Evolutionary conservation across 805 yeast genomes (phyloP), one percentile per base, ranked within the genome.

Genomic region (Candida broadrunensis): DNA sequence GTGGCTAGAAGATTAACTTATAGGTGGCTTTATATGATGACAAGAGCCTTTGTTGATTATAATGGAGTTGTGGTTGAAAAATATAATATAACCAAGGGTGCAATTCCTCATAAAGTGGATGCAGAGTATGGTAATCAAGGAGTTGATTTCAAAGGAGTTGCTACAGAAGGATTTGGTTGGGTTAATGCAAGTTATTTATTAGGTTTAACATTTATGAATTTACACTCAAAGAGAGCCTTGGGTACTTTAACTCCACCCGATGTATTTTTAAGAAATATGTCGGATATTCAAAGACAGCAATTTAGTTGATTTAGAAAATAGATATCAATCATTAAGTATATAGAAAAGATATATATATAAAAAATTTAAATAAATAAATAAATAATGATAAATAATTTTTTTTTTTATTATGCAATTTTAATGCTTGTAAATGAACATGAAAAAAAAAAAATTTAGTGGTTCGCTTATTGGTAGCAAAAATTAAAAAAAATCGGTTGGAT

Each of bases 61-160:
- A 88, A 88, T 53, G 98, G 98, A 15, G 88, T 89, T 29, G 96
- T 91, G 12, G 97, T 88, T 35, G 99, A 91, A 60, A 91, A 91
- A 60, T 93, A 91, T 60, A 88, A 91, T 55, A 97, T 95, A 11
- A 84, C 91, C 1, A 75, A 82, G 42, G 82, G 83, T 2, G 79
- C 82, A 2, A 89, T 83, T 51, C 95, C 97, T 1, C 97, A 91
- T 59, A 77, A 82, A 47, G 97, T 93, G 18, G 88, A 84, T 47
- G 98, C 97, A 0, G 97, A 91, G 60, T 91, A 91, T 62, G 99
- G 99, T 17, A 91, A 91, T 59, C 98, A 93, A 63, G 99, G 99
- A 8, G 74, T 87, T 1, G 95, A 84, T 46, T 87, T 89, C 57
- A 85, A 85, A 59, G 96, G 96, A 35, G 97, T 86, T 32, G 95